phyloP scores from a whole-genome alignment of 371 early-diverging fungal species.

The Paraphysoderma sedebokerense region DNA sequence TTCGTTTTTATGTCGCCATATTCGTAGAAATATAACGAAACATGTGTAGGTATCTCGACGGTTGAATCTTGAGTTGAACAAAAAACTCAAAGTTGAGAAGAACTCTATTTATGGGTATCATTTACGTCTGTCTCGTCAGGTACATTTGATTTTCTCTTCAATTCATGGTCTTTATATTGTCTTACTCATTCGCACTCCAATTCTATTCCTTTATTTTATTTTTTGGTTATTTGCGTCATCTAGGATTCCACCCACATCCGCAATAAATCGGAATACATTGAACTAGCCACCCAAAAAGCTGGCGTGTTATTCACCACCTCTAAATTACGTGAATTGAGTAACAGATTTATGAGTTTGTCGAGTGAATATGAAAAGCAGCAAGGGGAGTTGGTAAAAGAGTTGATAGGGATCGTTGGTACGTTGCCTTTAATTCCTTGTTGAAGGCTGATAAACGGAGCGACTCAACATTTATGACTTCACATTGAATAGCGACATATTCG shows the following conservation, averaged over 20 bases:
- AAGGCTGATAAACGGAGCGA: too few relatives aligned
- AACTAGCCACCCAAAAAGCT: conserved; percentile 74
- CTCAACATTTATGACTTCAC: too few relatives aligned
- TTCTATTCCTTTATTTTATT: too few relatives aligned
- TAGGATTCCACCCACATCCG: conserved; percentile 44
- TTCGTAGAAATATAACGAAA: too few relatives aligned
- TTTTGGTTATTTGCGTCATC: too few relatives aligned
- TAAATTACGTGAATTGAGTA: conserved; percentile 37
- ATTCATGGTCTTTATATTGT: not conserved
- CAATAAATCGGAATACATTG: conserved; percentile 50
- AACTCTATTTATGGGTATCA: conserved; percentile 66
- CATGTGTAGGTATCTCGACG: too few relatives aligned
- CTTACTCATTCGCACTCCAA: not conserved
- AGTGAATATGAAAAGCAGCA: conserved; percentile 49
- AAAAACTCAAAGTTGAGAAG: conserved; percentile 80
- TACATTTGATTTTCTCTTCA: conserved; percentile 18
- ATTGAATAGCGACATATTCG: conserved; percentile 64
- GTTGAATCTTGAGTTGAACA: conserved; percentile 58
- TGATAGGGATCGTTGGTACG: conserved; percentile 56
- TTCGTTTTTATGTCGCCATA: too few relatives aligned
- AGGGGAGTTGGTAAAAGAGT: conserved; percentile 55
- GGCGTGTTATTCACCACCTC: conserved; percentile 76
- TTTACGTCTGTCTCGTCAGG: conserved; percentile 62
- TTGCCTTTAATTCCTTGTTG: not conserved
- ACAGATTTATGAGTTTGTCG: conserved; percentile 25